Evolutionary conservation across 1,284 basidiomycete species (phyloP), one percentile per base, ranked within the genome.

Genomic region (Puccinia hordei): DNA sequence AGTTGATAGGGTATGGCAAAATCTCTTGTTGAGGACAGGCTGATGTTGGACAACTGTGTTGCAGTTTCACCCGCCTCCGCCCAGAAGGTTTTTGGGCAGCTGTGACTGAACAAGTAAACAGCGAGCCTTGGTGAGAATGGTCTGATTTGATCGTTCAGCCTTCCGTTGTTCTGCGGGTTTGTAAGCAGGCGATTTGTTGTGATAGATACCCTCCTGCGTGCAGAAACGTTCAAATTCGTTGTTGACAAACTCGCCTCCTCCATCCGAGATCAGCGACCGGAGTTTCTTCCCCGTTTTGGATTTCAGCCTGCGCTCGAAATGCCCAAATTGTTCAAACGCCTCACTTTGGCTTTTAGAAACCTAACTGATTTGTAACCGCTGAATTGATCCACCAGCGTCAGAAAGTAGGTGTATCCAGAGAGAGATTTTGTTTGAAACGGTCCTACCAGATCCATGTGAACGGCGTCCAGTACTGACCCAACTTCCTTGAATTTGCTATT

Each of bases 51-150:
- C 3, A 73, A 24, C 10, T 49, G 27, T 8, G 17, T 33, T 6
- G 44, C 69, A 12, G 69, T 73, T 10, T 73, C 53, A 10, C 51
- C 69, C 4, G 38, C 69, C 22, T 73, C 69, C 4, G 69, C 69
- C 69, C 69, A 73, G 24, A 46, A 73, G 24, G 38, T 10, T 12
- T n/a, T 22, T 27, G 24, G 38, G 41, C 2, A 73, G 69, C 4
- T 44, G 30, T 46, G 41, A 49, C 27, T 46, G 19, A 6, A 27
- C 4, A 6, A 51, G 38, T 2, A 73, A 24, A 53, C 41, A 33
- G 2, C 69, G 10, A 8, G 41, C 38, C 27, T 73, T 73, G 4
- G 4, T 24, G 3, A 73, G 5, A n/a, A 55, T 73, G 2, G 41
- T 51, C 24, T 44, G 24, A 27, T 73, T 73, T 27, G 24, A 2